A percentile compares a stretch with the other conserved stretches of the same genome.
Conservation (phyloP, 768 basidiomycete species). For the Inosperma sp. region DNA sequence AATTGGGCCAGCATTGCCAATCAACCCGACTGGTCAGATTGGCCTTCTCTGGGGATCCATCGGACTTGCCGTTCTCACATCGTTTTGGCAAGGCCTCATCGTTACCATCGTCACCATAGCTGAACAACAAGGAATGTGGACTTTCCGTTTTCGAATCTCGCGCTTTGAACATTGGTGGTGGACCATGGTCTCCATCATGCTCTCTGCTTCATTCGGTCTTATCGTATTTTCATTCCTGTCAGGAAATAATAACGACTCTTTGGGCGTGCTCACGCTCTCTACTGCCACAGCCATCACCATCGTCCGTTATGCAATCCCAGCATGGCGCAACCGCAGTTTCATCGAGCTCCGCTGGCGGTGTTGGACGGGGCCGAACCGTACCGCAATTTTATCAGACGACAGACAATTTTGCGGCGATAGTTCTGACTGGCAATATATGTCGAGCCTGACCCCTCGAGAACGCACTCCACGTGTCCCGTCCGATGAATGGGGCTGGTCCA, state of each 20-base stretch:
- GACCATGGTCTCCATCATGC: slow-evolving; percentile 11
- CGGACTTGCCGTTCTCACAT: slow-evolving; percentile 10
- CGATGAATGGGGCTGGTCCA: slow-evolving; percentile 10
- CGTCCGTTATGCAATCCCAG: slow-evolving; percentile 12
- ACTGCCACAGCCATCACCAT: slow-evolving; percentile 12
- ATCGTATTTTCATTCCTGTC: slow-evolving; percentile 12
- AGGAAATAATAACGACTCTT: slow-evolving; percentile 13
- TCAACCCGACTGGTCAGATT: slow-evolving; percentile 4
- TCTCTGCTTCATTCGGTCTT: slow-evolving; percentile 10
- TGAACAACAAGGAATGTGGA: slow-evolving; percentile 16
- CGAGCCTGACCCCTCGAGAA: neutral
- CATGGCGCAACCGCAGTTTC: slow-evolving; percentile 12
- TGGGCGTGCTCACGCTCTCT: slow-evolving; percentile 12
- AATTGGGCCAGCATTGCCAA: slow-evolving; percentile 5
- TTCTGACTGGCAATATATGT: neutral
- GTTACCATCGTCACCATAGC: slow-evolving; percentile 11
- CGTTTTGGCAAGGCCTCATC: slow-evolving; percentile 11
- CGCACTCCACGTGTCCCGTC: neutral
- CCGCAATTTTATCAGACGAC: neutral
- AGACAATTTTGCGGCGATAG: neutral
- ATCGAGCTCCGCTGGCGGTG: slow-evolving; percentile 10
- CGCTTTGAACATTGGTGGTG: slow-evolving; percentile 14
- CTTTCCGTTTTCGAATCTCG: slow-evolving; percentile 15
- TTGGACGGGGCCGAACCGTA: slow-evolving; percentile 14
- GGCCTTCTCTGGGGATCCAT: slow-evolving; percentile 13